Evolutionary conservation across 805 yeast genomes (phyloP), one percentile per base, ranked within the genome.

Genomic region (Yarrowia deformans): DNA sequence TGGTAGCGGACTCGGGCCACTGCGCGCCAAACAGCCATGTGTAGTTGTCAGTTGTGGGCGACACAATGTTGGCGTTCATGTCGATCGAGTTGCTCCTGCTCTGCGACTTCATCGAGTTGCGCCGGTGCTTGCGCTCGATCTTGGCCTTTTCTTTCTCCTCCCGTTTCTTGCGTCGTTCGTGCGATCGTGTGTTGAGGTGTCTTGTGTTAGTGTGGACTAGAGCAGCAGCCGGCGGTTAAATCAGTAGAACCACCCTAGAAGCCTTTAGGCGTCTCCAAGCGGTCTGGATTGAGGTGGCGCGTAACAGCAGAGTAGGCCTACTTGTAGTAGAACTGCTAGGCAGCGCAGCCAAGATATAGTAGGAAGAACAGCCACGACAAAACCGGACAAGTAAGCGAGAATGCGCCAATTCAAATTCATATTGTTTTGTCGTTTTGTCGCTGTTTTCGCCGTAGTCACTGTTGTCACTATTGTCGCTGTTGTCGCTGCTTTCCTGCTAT

Each of bases 21-120:
- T 60, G 66, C 2, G 66, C 50, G 8, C 66, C 66, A 60, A 60
- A 60, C 52, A 60, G 32, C 66, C 66, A 60, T 19, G 66, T 60
- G 66, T 60, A 60, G 39, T 60, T 60, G 50, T 60, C 66, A 16
- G 66, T 60, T 8, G 66, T 60, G 29, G 66, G 66, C 12, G 66
- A 60, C 34, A 60, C 66, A n/a, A 45, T 34, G 19, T 32, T 34
- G 40, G 42, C 10, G 66, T 29, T 18, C 39, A 60, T 32, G 52
- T 60, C 66, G 32, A 60, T 35, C n/a, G 66, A 60, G 52, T 19
- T 34, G 66, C 52, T 60, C 19, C 66, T 43, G 42, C 52, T 43
- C 52, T 43, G 52, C n/a, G 66, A 43, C 42, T 49, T 63, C 32
- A 63, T 46, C 56, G 68, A 63, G 56, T 63, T 63, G 13, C 68